Evolutionary conservation across 495 filamentous ascomycete genomes (phyloP).

Genomic region (Hypoxylon fuscum): DNA sequence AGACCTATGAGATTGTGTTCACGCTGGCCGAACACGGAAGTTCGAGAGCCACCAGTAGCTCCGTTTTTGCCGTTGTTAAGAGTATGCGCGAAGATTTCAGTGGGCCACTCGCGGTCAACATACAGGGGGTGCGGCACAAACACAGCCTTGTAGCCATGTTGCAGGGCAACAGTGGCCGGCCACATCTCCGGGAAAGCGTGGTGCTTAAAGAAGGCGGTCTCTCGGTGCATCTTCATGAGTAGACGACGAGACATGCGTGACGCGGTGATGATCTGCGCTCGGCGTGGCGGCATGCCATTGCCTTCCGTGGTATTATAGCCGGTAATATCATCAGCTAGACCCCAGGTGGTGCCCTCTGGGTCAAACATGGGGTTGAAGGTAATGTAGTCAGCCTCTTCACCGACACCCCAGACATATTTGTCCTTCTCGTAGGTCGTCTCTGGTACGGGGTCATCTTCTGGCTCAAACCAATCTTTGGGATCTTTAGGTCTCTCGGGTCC

Average conservation of each 20-base stretch:
- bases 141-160: conserved; percentile 95
- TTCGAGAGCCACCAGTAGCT: conserved; percentile 73
- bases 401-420: conserved; percentile 86
- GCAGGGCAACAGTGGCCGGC: conserved; percentile 83
- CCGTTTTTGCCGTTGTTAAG: conserved; percentile 89
- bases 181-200: conserved; percentile 98
- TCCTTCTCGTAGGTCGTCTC: conserved; percentile 77
- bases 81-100: conserved; percentile 76
- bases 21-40: conserved; percentile 80
- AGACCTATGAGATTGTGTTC: conserved; percentile 91
- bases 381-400: conserved; percentile 92
- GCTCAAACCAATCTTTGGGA: conserved; percentile 71
- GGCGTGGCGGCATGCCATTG: conserved; percentile 73
- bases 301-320: conserved; percentile 77
- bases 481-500: conserved; percentile 77
- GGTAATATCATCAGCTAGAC: conserved; percentile 85
- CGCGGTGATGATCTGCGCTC: conserved; percentile 87
- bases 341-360: conserved; percentile 87
- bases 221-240: conserved; percentile 86
- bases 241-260: conserved; percentile 84
- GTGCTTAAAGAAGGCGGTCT: conserved; percentile 81
- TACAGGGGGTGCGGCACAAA: conserved; percentile 91
- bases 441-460: conserved; percentile 75
- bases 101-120: conserved; percentile 90
- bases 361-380: conserved; percentile 95